Base-by-base conservation (phyloP, 495 filamentous ascomycete genomes). In the Penicillium tannophilum region DNA sequence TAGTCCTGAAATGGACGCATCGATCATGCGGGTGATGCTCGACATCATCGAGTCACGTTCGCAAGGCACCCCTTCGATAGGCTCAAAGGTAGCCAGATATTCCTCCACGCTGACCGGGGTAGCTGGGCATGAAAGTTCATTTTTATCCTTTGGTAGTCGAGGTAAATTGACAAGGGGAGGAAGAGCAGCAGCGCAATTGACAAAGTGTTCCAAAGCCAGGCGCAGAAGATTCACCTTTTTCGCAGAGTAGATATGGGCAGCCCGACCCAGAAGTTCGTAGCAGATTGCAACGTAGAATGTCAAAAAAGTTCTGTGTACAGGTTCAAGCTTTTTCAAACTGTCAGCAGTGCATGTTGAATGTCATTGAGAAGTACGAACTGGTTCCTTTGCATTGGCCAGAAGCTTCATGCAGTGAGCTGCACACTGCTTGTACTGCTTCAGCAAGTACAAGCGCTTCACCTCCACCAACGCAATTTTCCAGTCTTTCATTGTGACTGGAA, bases 391-490 rank as follows among this genome's bases (percentile, higher is more conserved):
- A 7, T 59, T 56, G 6, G 49, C 49, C 0, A 80, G 59, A 10
- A 81, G 59, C 14, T 74, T 64, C 5, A 58, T 54, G 36, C 70
- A 72, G 20, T 67, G 67, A n/a, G 69, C 60, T 14, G 68, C 62
- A 66, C 80, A 82, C 59, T 76, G 70, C 48, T 80, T 79, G 66
- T 78, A 81, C 48, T 79, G 76, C 3, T 65, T 68, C 23, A 71
- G 70, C 16, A 72, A 43, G 58, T 75, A 79, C 10, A 78, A 58
- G 20, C 63, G 33, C 54, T 79, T 81, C 43, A 78, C 63, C 6
- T 66, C 61, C 3, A 59, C 51, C 1, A 81, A 62, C 6, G 61
- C 62, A 7, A 5, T 8, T 39, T 64, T 69, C 79, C 79, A 81
- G 46, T 80, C 67, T 7, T 57, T 19, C 1, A 51, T 42, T 12